phyloP scores from a whole-genome alignment of 192 early-diverging fungal species.

The Entomortierella chlamydospora region DNA sequence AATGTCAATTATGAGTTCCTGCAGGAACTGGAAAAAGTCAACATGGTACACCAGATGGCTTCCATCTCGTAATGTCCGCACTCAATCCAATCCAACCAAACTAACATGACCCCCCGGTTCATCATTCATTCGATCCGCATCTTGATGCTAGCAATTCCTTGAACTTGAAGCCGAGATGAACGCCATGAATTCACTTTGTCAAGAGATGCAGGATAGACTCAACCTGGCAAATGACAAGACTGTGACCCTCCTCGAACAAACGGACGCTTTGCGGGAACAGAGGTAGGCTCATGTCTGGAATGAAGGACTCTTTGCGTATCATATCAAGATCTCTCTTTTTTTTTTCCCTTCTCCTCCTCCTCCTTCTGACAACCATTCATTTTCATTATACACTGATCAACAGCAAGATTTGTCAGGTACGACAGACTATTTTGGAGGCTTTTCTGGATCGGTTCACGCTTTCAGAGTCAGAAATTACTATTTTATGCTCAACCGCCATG shows the following conservation, averaged over 20 bases:
- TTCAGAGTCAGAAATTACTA: constrained; percentile 71
- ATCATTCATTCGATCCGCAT: neutral
- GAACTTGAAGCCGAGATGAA: constrained; percentile 69
- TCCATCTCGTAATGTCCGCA: neutral
- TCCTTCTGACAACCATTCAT: neutral
- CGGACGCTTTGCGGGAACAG: constrained; percentile 68
- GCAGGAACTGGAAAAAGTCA: constrained; percentile 65
- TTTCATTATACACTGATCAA: neutral
- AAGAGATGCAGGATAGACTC: constrained; percentile 70
- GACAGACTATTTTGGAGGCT: constrained; percentile 68
- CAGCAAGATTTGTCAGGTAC: constrained; percentile 65
- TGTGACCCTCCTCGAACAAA: constrained; percentile 72
- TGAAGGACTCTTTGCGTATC: too few species aligned
- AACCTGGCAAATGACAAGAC: constrained; percentile 68
- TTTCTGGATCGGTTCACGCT: constrained; percentile 80
- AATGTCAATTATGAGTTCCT: constrained; percentile 66
- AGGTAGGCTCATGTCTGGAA: constrained; percentile 65
- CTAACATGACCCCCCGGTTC: neutral
- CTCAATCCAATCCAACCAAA: too few species aligned
- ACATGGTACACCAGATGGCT: constrained; percentile 30
- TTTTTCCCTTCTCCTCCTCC: neutral
- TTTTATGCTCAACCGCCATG: constrained; percentile 63
- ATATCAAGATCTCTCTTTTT: neutral
- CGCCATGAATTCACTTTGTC: constrained; percentile 66
- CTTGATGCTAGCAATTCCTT: constrained; percentile 62